A percentile compares a stretch with the other conserved stretches of the same genome.
These are phyloP conservation scores for Eleusine coracana DNA, from an alignment of 176 grass and related monocot genomes.

Conservation along the genomic window DNA sequence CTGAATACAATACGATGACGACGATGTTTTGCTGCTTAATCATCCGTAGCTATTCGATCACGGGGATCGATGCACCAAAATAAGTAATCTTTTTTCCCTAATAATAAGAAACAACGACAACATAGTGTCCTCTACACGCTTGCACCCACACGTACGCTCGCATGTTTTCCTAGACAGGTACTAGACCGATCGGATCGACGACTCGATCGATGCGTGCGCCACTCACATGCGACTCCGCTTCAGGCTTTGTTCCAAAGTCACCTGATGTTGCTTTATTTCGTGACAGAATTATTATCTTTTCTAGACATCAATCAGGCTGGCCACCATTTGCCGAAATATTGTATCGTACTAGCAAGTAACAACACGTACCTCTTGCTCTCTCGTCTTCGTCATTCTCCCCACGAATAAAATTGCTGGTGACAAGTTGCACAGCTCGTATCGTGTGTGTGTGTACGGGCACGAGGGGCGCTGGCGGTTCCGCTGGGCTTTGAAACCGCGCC, in stretches of 20 bases:
- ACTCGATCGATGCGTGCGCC: neutral
- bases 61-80: too few species aligned
- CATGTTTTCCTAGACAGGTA: conserved; percentile 26
- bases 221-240: neutral
- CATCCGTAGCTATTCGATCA: too few species aligned
- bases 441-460: neutral
- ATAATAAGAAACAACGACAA: neutral
- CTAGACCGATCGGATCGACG: neutral
- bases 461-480: neutral
- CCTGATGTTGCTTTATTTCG: too few species aligned
- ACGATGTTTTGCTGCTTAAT: too few species aligned
- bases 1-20: too few species aligned
- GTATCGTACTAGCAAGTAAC: too few species aligned
- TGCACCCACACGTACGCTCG: neutral
- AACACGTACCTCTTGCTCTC: too few species aligned
- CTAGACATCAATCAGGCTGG: too few species aligned
- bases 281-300: too few species aligned
- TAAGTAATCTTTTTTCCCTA: too few species aligned
- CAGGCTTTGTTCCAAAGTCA: too few species aligned
- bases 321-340: too few species aligned
- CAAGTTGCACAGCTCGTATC: neutral
- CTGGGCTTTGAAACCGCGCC: neutral
- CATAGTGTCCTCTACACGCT: conserved; percentile 7
- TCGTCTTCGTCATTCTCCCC: neutral
- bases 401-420: neutral